Evolutionary conservation across 257 asterid genomes (phyloP), one percentile per base, ranked within the genome.

Genomic region (Gardenia jasminoides): DNA sequence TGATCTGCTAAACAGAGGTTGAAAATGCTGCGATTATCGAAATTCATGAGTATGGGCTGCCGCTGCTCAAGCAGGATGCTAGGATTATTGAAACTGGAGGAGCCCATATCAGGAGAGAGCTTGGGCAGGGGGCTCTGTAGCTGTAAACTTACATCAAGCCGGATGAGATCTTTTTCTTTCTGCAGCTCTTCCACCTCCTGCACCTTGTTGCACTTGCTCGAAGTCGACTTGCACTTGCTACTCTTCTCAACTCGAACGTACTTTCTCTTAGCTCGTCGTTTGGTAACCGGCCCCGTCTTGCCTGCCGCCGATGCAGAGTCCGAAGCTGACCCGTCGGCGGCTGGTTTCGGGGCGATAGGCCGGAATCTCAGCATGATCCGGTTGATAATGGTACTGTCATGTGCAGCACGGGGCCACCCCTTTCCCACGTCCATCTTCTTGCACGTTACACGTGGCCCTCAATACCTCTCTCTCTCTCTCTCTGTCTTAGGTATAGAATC

Each of bases 261-360:
- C 88, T 83, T 87, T 75, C 91, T 80, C 89, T 87, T 87, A 0
- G 85, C 48, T 50, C 86, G 80, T 43, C 75, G 68, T 26, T 77
- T 78, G 4, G 70, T 66, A n/a, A 69, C 74, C 0, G 30, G 41
- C 3, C 41, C 78, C 15, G 62, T 30, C 47, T 71, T 72, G 81
- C 47, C 36, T 9, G n/a, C 69, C 12, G 52, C 73, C 15, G 71
- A 33, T 8, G 59, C 19, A 3, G 79, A 48, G 52, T 83, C 86
- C 36, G 84, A 15, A 16, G 20, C 72, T 2, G 89, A 77, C 39
- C 82, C 81, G 10, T 52, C 82, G 43, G 82, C 20, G 22, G 62
- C 62, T 64, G 91, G 91, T 78, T 85, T 87, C 6, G 91, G 91
- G 36, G 91, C 91, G 8, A 87, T 87, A 17, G 91, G 91, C 46